Evolutionary conservation across 345 rosid genomes (phyloP).

Genomic region (Luvunga scandens): DNA sequence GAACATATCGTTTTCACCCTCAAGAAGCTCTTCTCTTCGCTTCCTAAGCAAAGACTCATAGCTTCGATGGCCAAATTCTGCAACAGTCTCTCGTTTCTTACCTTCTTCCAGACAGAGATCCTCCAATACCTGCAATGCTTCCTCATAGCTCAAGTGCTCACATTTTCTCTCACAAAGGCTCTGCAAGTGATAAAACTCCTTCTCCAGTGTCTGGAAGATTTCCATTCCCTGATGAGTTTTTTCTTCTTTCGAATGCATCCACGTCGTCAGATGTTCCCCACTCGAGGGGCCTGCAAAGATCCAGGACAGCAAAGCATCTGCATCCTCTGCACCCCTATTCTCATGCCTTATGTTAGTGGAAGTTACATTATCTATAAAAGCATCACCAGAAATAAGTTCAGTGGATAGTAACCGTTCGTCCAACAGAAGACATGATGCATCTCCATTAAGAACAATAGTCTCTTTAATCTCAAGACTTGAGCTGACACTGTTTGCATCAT

Average conservation of each 20-base stretch:
- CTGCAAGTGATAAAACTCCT: conserved; percentile 74
- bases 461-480: conserved; percentile 46
- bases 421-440: conserved; percentile 54
- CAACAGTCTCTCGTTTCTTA: conserved; percentile 65
- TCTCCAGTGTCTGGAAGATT: conserved; percentile 72
- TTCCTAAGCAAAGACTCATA: conserved; percentile 63
- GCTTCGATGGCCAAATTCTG: conserved; percentile 51
- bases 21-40: conserved; percentile 64
- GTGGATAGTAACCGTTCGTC: conserved; percentile 51
- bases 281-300: conserved; percentile 76
- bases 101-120: conserved; percentile 81
- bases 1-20: conserved; percentile 50
- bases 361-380: conserved; percentile 29
- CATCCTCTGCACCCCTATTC: conserved; percentile 33
- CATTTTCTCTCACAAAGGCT: conserved; percentile 79
- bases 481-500: conserved; percentile 40
- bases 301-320: conserved; percentile 73
- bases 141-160: conserved; percentile 75
- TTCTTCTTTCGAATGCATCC: conserved; percentile 72
- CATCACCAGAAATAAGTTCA: conserved; percentile 28
- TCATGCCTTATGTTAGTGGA: conserved; percentile 31
- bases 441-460: conserved; percentile 60
- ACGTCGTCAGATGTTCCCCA: conserved; percentile 57
- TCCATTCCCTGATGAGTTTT: conserved; percentile 70
- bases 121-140: conserved; percentile 81